phyloP scores from a whole-genome alignment of 148 eudicot genomes.

The Chenopodium berlandieri region DNA sequence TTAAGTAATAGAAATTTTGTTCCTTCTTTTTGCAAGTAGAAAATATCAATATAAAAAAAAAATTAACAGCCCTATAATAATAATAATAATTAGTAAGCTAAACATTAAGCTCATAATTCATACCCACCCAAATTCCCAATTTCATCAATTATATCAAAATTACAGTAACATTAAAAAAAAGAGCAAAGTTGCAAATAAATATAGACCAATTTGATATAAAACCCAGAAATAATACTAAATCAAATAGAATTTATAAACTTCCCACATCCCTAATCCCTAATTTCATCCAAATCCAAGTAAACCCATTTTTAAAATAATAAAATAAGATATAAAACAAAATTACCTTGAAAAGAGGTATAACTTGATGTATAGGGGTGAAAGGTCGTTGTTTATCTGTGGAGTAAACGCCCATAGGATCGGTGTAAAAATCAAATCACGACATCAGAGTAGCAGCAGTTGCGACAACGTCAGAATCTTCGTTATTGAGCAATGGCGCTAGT shows the following conservation, averaged over 20 bases:
- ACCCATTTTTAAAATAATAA: neutral
- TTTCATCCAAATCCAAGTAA: neutral
- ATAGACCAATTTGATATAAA: neutral
- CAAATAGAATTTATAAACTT: neutral
- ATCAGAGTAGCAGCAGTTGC: too few relatives aligned
- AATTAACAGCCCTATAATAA: neutral
- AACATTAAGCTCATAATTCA: neutral
- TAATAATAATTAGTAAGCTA: too few relatives aligned
- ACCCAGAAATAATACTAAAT: neutral
- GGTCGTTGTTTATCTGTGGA: slow-evolving; percentile 44
- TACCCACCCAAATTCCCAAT: neutral
- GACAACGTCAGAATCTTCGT: too few relatives aligned
- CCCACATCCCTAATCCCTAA: neutral
- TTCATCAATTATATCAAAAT: neutral
- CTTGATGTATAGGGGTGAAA: neutral
- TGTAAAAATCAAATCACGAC: slow-evolving; percentile 62
- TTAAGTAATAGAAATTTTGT: too few relatives aligned
- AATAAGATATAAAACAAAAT: neutral
- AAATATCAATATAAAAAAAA: neutral
- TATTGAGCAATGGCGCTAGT: too few relatives aligned
- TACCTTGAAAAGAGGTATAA: slow-evolving; percentile 15
- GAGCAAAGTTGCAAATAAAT: neutral
- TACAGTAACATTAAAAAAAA: too few relatives aligned
- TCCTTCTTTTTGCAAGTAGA: neutral
- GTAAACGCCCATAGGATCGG: slow-evolving; percentile 77